Evolutionary conservation across 1,284 basidiomycete species (phyloP).

Genomic region (Ceratobasidium sp.): DNA sequence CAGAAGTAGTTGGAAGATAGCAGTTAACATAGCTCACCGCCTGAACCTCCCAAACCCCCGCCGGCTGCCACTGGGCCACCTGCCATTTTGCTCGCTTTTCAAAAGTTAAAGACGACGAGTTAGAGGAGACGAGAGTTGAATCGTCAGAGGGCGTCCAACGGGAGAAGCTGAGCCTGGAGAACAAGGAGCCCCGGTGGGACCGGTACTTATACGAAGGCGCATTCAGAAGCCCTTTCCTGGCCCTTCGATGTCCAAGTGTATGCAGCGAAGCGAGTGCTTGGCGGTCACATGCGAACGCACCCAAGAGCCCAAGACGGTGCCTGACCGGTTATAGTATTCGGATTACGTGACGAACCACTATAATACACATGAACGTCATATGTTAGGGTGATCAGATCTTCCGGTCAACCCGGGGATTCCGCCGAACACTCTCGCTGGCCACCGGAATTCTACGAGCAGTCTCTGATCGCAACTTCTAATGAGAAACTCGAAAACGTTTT

Average conservation of each 20-base stretch:
- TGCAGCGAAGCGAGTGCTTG: slow-evolving; percentile 5
- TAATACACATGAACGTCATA: not conserved
- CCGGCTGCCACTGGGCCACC: slow-evolving; percentile 39
- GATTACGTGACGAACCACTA: not conserved
- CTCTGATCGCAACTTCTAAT: slow-evolving; percentile 15
- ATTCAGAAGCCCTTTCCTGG: not conserved
- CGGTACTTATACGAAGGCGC: slow-evolving; percentile 12
- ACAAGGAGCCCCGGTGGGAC: not conserved
- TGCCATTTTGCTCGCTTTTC: no score
- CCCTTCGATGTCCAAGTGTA: not conserved
- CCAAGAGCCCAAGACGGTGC: slow-evolving; percentile 3
- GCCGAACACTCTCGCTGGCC: not conserved
- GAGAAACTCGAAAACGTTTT: not conserved
- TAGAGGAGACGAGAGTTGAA: no score
- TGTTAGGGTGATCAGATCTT: slow-evolving; percentile 7
- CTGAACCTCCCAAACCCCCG: slow-evolving; percentile 36
- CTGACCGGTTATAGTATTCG: not conserved
- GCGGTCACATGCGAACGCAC: slow-evolving; percentile 25
- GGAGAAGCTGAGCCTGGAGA: slow-evolving; percentile 33
- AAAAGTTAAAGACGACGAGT: no score
- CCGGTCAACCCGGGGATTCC: not conserved
- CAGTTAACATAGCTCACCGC: not conserved
- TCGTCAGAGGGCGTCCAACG: no score
- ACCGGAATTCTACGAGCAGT: slow-evolving; percentile 16
- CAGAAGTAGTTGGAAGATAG: slow-evolving; percentile 29